Conservation (phyloP, 495 filamentous ascomycete species). For the Aspergillus mulundensis region DNA sequence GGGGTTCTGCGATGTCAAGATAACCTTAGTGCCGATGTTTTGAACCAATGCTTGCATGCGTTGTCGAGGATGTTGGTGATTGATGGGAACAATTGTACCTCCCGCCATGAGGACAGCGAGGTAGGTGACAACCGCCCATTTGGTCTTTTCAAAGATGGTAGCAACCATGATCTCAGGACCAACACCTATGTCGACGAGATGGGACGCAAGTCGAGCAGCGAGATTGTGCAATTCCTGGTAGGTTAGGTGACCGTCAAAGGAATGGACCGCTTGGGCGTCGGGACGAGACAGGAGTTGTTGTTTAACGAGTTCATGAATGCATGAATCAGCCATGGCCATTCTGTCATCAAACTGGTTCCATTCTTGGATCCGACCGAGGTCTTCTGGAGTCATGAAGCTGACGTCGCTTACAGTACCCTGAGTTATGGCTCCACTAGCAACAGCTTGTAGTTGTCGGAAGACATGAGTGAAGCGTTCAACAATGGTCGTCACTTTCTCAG, state of each 20-base stretch:
- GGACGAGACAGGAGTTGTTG: conserved; percentile 3
- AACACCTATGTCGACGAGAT: background rate
- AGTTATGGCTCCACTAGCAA: background rate
- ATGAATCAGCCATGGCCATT: conserved; percentile 4
- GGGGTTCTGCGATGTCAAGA: background rate
- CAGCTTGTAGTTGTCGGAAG: conserved; percentile 7
- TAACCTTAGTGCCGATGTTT: background rate
- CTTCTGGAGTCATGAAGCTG: conserved; percentile 7
- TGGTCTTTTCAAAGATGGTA: conserved; percentile 8
- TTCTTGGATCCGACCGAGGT: conserved; percentile 13
- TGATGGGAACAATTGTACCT: conserved; percentile 3
- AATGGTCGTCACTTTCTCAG: background rate
- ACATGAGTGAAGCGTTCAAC: conserved; percentile 17
- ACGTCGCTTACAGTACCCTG: background rate
- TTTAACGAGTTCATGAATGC: conserved; percentile 4
- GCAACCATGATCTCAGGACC: background rate
- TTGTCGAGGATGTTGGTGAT: conserved; percentile 5
- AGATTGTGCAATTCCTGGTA: conserved; percentile 18
- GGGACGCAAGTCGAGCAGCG: background rate
- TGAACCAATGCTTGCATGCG: background rate
- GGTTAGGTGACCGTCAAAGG: conserved; percentile 29
- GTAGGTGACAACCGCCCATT: conserved; percentile 8
- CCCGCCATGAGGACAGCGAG: conserved; percentile 7
- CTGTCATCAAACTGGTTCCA: conserved; percentile 16
- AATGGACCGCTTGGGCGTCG: conserved; percentile 2